These are phyloP conservation scores for Phalaenopsis equestris DNA, from an alignment of 106 monocot species.

Conservation along the genomic window DNA sequence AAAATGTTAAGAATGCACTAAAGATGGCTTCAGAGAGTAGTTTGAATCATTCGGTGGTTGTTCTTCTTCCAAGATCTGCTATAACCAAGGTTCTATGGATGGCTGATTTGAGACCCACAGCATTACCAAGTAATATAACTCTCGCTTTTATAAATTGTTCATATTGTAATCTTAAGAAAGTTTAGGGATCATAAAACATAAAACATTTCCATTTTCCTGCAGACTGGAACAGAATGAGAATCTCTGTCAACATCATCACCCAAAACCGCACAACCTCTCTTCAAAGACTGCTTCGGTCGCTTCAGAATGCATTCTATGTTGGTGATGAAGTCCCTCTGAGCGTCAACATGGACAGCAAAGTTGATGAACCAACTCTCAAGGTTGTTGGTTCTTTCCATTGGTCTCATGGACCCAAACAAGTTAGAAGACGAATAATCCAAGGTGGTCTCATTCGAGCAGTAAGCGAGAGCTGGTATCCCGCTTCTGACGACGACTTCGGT, in stretches of 20 bases:
- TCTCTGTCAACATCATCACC: conserved; percentile 88
- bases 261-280: conserved; percentile 78
- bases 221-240: conserved; percentile 90
- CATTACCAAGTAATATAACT: conserved; percentile 60
- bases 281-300: conserved; percentile 53
- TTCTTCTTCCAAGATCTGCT: conserved; percentile 46
- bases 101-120: conserved; percentile 57
- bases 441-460: conserved; percentile 95
- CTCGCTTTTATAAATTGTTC: not conserved
- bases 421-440: conserved; percentile 73
- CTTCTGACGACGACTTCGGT: conserved; percentile 80
- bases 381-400: conserved; percentile 68
- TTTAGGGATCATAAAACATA: too few species aligned
- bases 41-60: conserved; percentile 40
- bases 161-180: too few species aligned
- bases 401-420: conserved; percentile 67
- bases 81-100: conserved; percentile 89
- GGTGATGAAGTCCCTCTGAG: conserved; percentile 75
- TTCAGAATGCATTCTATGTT: conserved; percentile 74
- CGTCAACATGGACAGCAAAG: conserved; percentile 96
- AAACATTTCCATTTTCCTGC: conserved; percentile 10
- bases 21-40: conserved; percentile 65
- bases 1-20: conserved; percentile 63
- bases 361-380: conserved; percentile 73
- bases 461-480: conserved; percentile 97